Evolutionary conservation across 371 early-diverging fungal genomes (phyloP).

Genomic region (Apophysomyces ossiformis): DNA sequence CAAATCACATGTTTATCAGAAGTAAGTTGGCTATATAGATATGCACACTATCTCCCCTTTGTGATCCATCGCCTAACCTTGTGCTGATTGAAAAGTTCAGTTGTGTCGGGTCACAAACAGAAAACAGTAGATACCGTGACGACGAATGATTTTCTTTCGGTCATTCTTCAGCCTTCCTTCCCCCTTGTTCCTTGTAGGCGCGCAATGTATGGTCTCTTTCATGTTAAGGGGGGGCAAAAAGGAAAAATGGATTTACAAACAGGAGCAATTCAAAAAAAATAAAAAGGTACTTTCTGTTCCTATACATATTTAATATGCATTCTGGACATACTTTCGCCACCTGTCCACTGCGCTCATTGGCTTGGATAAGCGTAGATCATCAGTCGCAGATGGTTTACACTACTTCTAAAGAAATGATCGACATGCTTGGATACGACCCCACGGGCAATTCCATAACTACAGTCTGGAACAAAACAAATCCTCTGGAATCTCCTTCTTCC

Average conservation of each 20-base stretch:
- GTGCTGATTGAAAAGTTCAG: too few relatives aligned
- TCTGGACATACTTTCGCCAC: constrained; percentile 2
- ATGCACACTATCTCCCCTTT: too few relatives aligned
- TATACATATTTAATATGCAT: background rate
- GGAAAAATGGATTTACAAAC: background rate
- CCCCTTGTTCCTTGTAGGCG: too few relatives aligned
- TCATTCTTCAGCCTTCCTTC: too few relatives aligned
- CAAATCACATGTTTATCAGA: too few relatives aligned
- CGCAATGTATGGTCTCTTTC: background rate
- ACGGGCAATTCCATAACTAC: background rate
- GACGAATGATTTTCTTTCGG: too few relatives aligned
- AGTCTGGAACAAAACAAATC: background rate
- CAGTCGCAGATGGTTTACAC: background rate
- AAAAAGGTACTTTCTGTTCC: background rate
- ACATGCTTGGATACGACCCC: background rate
- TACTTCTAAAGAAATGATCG: background rate
- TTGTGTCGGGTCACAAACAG: too few relatives aligned
- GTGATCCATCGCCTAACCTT: too few relatives aligned
- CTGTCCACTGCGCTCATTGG: background rate
- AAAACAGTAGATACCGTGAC: too few relatives aligned
- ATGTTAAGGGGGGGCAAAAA: constrained; percentile 7
- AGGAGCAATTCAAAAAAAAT: background rate
- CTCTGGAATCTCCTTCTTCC: background rate
- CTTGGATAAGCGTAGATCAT: background rate
- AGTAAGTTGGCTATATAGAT: too few relatives aligned